Evolutionary conservation across 2,329 filamentous ascomycete species (phyloP).

Genomic region (Clonostachys rhizophaga): DNA sequence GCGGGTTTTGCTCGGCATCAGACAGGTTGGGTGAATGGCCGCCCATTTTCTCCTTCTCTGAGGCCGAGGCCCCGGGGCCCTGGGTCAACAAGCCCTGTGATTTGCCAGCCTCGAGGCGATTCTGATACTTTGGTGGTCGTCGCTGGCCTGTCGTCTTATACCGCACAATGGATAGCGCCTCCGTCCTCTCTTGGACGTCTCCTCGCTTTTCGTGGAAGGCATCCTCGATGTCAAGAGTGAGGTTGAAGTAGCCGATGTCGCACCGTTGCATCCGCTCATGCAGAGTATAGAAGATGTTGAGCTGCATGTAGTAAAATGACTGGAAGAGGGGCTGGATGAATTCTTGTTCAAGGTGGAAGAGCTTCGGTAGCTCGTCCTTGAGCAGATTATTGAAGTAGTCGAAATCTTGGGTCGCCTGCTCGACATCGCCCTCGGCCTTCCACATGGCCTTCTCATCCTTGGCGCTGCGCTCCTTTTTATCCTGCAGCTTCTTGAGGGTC

Average conservation of each 20-base stretch:
- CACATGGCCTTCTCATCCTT: slow-evolving; percentile 98
- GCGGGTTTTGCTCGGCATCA: slow-evolving; percentile 46
- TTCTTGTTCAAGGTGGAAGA: slow-evolving; percentile 84
- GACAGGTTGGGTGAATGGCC: slow-evolving; percentile 8
- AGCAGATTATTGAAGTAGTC: slow-evolving; percentile 97
- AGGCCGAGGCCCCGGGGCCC: slow-evolving; percentile 25
- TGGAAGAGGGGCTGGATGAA: slow-evolving; percentile 98
- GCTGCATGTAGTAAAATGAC: slow-evolving; percentile 99
- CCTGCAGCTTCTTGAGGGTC: slow-evolving; percentile 86
- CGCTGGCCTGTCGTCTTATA: slow-evolving; percentile 84
- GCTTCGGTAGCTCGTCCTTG: slow-evolving; percentile 90
- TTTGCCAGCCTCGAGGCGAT: slow-evolving; percentile 46
- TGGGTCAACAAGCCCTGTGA: slow-evolving; percentile 46
- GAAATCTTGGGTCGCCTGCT: slow-evolving; percentile 90
- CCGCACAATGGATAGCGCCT: slow-evolving; percentile 78
- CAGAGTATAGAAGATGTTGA: slow-evolving; percentile 98
- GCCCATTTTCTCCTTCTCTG: slow-evolving; percentile 6
- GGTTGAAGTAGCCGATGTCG: slow-evolving; percentile 96
- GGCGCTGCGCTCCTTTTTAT: slow-evolving; percentile 92
- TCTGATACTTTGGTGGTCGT: slow-evolving; percentile 53
- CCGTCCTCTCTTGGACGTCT: slow-evolving; percentile 79
- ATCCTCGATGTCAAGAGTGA: slow-evolving; percentile 85
- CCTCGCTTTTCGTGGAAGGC: slow-evolving; percentile 87
- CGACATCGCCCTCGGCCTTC: slow-evolving; percentile 88
- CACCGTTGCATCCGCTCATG: slow-evolving; percentile 97